These are phyloP conservation scores for Sporodiniella umbellata DNA, from an alignment of 371 early-diverging fungal species.

Conservation along the genomic window DNA sequence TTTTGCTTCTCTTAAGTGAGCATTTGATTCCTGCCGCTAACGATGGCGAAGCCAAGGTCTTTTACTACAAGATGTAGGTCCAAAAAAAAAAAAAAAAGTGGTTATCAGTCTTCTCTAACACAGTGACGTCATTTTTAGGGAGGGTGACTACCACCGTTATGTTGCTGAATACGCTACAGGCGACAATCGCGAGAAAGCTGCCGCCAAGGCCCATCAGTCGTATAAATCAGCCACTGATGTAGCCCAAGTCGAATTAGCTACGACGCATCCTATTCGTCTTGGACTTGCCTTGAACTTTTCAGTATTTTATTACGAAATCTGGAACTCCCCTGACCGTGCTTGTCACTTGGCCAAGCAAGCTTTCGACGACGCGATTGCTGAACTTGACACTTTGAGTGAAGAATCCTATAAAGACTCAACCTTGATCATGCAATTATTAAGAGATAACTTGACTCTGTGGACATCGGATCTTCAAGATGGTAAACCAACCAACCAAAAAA, in stretches of 20 bases:
- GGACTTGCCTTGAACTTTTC: conserved; percentile 99
- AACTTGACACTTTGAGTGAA: conserved; percentile 97
- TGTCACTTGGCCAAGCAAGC: conserved; percentile 99
- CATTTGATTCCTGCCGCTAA: conserved; percentile 84
- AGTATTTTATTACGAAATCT: conserved; percentile 99
- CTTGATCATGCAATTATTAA: conserved; percentile 99
- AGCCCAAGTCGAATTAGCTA: conserved; percentile 90
- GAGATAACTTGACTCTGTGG: conserved; percentile 99
- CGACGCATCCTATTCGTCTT: conserved; percentile 98
- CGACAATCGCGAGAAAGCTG: conserved; percentile 81
- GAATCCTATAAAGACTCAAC: conserved; percentile 99
- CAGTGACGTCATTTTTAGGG: conserved; percentile 46
- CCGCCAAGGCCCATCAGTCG: conserved; percentile 86
- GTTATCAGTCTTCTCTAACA: not conserved
- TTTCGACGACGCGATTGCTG: conserved; percentile 98
- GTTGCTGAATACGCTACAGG: conserved; percentile 96
- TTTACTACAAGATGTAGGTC: conserved; percentile 98
- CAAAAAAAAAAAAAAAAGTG: no score
- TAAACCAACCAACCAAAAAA: not conserved
- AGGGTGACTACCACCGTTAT: conserved; percentile 99
- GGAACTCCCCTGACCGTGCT: conserved; percentile 97
- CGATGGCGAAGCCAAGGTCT: conserved; percentile 95
- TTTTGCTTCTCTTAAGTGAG: conserved; percentile 87
- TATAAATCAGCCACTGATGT: conserved; percentile 96
- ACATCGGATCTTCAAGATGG: conserved; percentile 80